A percentile compares a stretch with the other conserved stretches of the same genome.
Conservation (phyloP, 352 stramenopile species). For the Phytopythium delawarense region DNA sequence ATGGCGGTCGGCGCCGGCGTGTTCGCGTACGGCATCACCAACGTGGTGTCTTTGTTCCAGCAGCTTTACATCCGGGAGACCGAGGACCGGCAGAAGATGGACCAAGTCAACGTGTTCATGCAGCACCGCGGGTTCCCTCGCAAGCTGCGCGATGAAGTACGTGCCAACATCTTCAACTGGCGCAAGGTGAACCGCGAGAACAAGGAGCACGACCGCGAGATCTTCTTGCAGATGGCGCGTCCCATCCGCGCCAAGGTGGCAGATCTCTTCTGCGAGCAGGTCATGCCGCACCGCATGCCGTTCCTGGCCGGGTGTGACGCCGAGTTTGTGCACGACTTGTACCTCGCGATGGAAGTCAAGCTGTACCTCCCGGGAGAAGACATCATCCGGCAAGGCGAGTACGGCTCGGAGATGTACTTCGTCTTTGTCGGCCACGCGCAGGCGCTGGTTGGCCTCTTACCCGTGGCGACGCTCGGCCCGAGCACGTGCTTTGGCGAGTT, state of each 20-base stretch:
- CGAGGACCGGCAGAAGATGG: slow-evolving; percentile 66
- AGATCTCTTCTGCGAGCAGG: slow-evolving; percentile 60
- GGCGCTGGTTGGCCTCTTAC: slow-evolving; percentile 55
- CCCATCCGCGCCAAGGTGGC: slow-evolving; percentile 74
- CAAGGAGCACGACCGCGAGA: slow-evolving; percentile 55
- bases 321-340: slow-evolving; percentile 80
- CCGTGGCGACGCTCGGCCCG: slow-evolving; percentile 57
- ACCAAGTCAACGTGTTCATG: slow-evolving; percentile 78
- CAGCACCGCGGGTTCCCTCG: slow-evolving; percentile 49
- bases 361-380: slow-evolving; percentile 75
- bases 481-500: slow-evolving; percentile 83
- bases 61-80: slow-evolving; percentile 71
- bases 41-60: slow-evolving; percentile 73
- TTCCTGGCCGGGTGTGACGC: slow-evolving; percentile 68
- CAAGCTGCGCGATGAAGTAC: slow-evolving; percentile 71
- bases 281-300: slow-evolving; percentile 66
- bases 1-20: slow-evolving; percentile 78
- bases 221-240: slow-evolving; percentile 68
- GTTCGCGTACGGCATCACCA: slow-evolving; percentile 84
- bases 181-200: slow-evolving; percentile 69
- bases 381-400: slow-evolving; percentile 77
- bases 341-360: slow-evolving; percentile 65
- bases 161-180: slow-evolving; percentile 76
- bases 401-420: slow-evolving; percentile 81
- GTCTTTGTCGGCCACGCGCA: slow-evolving; percentile 74